Conservation (phyloP, 1,284 basidiomycete species). For the Cryptococcus amylolentus region DNA sequence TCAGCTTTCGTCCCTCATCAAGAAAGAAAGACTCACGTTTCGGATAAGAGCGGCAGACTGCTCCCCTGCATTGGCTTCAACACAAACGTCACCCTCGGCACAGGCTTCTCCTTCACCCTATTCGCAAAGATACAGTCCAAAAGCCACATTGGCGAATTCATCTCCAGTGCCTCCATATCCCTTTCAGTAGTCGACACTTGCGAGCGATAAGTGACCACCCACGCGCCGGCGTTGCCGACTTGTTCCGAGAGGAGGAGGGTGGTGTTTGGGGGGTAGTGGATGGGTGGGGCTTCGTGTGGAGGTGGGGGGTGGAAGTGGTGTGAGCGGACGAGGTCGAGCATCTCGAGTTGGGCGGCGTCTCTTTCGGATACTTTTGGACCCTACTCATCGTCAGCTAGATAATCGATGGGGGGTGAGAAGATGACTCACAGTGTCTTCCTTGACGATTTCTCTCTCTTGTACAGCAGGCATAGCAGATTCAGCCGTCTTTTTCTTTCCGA, state of each 20-base stretch:
- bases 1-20: not conserved
- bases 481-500: conserved; percentile 61
- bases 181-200: conserved; percentile 61
- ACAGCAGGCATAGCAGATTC: conserved; percentile 42
- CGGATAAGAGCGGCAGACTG: conserved; percentile 30
- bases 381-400: conserved; percentile 7
- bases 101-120: conserved; percentile 56
- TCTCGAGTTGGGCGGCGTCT: conserved; percentile 47
- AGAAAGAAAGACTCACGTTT: conserved; percentile 27
- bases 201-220: conserved; percentile 73
- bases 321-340: conserved; percentile 65
- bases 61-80: conserved; percentile 64
- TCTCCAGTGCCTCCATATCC: conserved; percentile 69
- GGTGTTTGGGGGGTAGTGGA: conserved; percentile 63
- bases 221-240: conserved; percentile 64
- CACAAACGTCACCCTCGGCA: conserved; percentile 79
- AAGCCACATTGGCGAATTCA: conserved; percentile 66
- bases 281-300: conserved; percentile 66
- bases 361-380: conserved; percentile 36
- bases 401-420: not conserved
- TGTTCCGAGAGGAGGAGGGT: conserved; percentile 80
- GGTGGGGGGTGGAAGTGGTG: conserved; percentile 67
- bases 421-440: conserved; percentile 32
- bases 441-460: conserved; percentile 26
- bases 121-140: conserved; percentile 72